A percentile compares a stretch with the other conserved stretches of the same genome.
Conservation (phyloP, 2,329 filamentous ascomycete species). For the Diaporthe ilicicola region DNA sequence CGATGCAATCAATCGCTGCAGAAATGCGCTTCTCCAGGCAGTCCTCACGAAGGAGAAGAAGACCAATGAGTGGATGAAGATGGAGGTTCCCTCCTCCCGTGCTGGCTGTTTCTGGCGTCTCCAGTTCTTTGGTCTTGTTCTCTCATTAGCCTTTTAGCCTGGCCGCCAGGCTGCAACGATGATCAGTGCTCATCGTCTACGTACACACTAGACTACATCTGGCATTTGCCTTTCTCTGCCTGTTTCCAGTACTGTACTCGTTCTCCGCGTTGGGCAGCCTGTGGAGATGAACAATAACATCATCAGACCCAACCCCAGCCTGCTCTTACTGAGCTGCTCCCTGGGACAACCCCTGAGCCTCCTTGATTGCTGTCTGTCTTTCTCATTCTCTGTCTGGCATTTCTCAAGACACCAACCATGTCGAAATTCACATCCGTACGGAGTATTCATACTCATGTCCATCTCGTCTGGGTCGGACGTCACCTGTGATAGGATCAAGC, state of each 20-base stretch:
- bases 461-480: too few relatives aligned
- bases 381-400: not conserved
- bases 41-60: too few relatives aligned
- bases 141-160: conserved; percentile 1
- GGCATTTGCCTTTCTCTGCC: not conserved
- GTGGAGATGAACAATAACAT: conserved; percentile 10
- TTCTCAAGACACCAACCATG: too few relatives aligned
- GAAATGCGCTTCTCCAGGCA: too few relatives aligned
- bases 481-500: too few relatives aligned
- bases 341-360: not conserved
- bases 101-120: not conserved
- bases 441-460: too few relatives aligned
- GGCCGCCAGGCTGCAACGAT: not conserved
- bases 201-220: not conserved
- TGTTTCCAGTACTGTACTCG: not conserved
- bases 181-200: conserved; percentile 2
- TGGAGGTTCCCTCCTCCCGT: too few relatives aligned
- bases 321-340: not conserved
- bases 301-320: not conserved
- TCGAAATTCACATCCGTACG: too few relatives aligned
- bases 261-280: conserved; percentile 31
- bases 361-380: not conserved
- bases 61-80: too few relatives aligned
- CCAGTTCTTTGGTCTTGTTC: not conserved
- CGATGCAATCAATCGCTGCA: too few relatives aligned